Conservation (phyloP, 164 flowering plant species). For the Hamamelis virginiana region DNA sequence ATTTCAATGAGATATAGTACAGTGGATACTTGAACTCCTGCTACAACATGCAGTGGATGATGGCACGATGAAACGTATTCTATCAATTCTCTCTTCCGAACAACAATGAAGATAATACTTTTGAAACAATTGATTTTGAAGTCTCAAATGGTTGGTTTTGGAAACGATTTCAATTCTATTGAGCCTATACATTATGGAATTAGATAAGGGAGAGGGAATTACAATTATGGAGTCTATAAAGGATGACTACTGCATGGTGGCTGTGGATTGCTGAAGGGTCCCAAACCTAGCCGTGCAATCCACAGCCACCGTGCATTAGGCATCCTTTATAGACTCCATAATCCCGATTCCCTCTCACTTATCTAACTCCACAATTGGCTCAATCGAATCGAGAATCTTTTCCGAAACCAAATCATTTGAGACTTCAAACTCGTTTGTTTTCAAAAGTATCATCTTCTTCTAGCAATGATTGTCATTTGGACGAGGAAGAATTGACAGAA, state of each 20-base stretch:
- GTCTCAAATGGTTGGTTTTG: slow-evolving; percentile 28
- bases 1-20: slow-evolving; percentile 24
- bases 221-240: slow-evolving; percentile 34
- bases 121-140: slow-evolving; percentile 38
- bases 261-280: slow-evolving; percentile 60
- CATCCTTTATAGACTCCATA: slow-evolving; percentile 39
- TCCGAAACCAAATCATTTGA: slow-evolving; percentile 34
- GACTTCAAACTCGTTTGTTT: slow-evolving; percentile 34
- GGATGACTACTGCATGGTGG: slow-evolving; percentile 55
- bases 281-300: slow-evolving; percentile 45
- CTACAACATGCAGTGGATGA: too few relatives aligned
- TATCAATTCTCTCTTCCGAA: slow-evolving; percentile 31
- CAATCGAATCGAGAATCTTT: slow-evolving; percentile 39
- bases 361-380: slow-evolving; percentile 42
- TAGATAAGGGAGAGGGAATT: slow-evolving; percentile 25
- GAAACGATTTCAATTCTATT: slow-evolving; percentile 39
- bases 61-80: slow-evolving; percentile 19
- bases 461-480: slow-evolving; percentile 24
- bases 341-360: slow-evolving; percentile 11
- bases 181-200: slow-evolving; percentile 43
- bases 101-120: slow-evolving; percentile 33
- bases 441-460: slow-evolving; percentile 40
- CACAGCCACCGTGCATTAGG: slow-evolving; percentile 61
- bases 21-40: too few relatives aligned
- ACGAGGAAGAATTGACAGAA: slow-evolving; percentile 38